phyloP scores from a whole-genome alignment of 169 alveolate genomes.

The Plasmodium vinckei region DNA sequence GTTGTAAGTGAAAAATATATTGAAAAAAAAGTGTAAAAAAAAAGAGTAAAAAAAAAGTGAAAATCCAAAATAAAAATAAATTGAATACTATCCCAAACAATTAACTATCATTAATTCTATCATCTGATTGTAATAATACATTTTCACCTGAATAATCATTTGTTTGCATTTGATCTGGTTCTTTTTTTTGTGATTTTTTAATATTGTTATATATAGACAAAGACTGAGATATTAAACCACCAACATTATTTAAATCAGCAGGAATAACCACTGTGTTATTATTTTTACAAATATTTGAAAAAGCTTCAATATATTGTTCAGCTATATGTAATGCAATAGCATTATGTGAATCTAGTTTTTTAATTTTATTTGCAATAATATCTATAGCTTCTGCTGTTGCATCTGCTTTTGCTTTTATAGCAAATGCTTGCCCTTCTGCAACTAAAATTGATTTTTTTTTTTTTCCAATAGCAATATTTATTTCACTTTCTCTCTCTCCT shows the following conservation, averaged over 20 bases:
- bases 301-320: conserved; percentile 90
- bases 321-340: conserved; percentile 88
- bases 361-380: conserved; percentile 81
- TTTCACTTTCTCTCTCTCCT: conserved; percentile 92
- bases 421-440: conserved; percentile 94
- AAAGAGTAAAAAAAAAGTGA: no score
- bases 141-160: no score
- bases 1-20: no score
- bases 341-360: conserved; percentile 81
- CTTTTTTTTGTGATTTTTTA: conserved; percentile 11
- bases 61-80: no score
- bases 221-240: conserved; percentile 85
- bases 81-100: no score
- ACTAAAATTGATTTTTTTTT: conserved; percentile 88
- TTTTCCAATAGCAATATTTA: conserved; percentile 94
- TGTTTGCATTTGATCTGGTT: neutral
- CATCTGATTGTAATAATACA: no score
- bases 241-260: conserved; percentile 83
- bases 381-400: conserved; percentile 89
- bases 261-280: conserved; percentile 89
- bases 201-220: conserved; percentile 80
- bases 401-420: conserved; percentile 86
- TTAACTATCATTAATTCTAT: no score
- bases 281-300: conserved; percentile 86
- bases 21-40: no score